A percentile compares a stretch with the other conserved stretches of the same genome.
Evolutionary conservation across 108 stramenopile species (phyloP).

Genomic region (Thalassiosira profunda): DNA sequence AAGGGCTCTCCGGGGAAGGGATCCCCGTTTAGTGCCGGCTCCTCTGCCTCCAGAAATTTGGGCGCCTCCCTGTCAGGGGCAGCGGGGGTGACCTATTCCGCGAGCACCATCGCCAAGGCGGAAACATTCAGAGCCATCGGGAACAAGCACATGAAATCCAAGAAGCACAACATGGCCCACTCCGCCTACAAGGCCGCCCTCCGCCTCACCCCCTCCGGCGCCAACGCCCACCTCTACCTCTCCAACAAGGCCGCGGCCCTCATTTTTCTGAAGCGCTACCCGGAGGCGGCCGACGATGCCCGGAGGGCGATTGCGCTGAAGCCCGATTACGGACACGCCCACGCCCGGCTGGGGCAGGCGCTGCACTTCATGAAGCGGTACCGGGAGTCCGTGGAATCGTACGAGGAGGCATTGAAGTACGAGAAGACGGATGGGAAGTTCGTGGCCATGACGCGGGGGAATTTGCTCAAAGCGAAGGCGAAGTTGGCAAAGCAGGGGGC

Average conservation of each 20-base stretch:
- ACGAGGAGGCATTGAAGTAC: constrained; percentile 83
- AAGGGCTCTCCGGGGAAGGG: too few relatives aligned
- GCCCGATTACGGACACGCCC: constrained; percentile 95
- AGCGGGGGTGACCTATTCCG: too few relatives aligned
- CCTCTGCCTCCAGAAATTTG: too few relatives aligned
- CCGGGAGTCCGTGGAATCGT: constrained; percentile 83
- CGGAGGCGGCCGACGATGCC: constrained; percentile 85
- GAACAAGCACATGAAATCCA: constrained; percentile 92
- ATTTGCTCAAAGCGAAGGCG: constrained; percentile 84
- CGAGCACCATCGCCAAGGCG: too few relatives aligned
- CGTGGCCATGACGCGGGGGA: constrained; percentile 72
- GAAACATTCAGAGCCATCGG: too few relatives aligned
- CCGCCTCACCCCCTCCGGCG: constrained; percentile 85
- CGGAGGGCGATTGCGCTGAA: constrained; percentile 85
- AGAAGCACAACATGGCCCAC: constrained; percentile 90
- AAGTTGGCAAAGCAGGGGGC: constrained; percentile 71
- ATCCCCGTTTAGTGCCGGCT: too few relatives aligned
- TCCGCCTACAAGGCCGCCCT: constrained; percentile 91
- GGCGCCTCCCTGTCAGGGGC: too few relatives aligned
- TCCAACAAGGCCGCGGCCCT: constrained; percentile 90
- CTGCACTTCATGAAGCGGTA: constrained; percentile 90
- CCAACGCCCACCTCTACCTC: constrained; percentile 90
- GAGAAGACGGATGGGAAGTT: constrained; percentile 64
- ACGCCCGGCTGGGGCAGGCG: constrained; percentile 88
- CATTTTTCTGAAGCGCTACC: constrained; percentile 81